Evolutionary conservation across 345 rosid genomes (phyloP), one percentile per base, ranked within the genome.

Genomic region (Mercurialis annua): DNA sequence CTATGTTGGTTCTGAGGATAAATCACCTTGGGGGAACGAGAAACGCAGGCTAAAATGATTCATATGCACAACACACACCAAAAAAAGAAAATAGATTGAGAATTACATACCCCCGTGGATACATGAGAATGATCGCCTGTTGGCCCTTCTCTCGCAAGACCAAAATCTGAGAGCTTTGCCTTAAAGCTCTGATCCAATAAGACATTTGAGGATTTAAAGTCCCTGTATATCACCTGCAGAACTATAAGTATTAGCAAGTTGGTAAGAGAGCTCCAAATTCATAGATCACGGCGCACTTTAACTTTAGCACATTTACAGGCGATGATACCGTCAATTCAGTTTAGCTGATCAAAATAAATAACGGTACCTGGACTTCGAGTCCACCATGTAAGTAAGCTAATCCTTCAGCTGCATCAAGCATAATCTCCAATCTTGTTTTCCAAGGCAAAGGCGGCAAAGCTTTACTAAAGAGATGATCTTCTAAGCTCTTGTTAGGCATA

Each of bases 111-210:
- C 38, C 80, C 83, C 0, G 97, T 94, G 46, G 99, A 83, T 65
- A 94, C 99, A 58, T 94, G 97, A 77, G 91, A 81, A 17, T 36
- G 79, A 54, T 89, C 85, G 20, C 85, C 99, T 7, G 73, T 69
- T 0, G 99, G 99, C 59, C 99, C 99, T 82, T 89, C 99, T 79
- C 97, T 84, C 24, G 99, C 97, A 69, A 94, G 88, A 49, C 99
- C 99, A 44, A 94, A 94, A 71, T 94, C 99, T 1, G 99, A 94
- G 66, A 94, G 80, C 74, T 94, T 91, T 5, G 95, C 78, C 58
- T 72, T 78, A 14, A 87, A 86, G 29, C 76, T 75, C 54, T 78
- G 78, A 10, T 91, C 90, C 79, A 94, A 68, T 20, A 94, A 92
- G 73, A 94, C 95, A 53, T 94, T 94, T 18, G 99, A 85, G 64